Evolutionary conservation across 2,329 filamentous ascomycete genomes (phyloP).

Genomic region (Lachnellula suecica): DNA sequence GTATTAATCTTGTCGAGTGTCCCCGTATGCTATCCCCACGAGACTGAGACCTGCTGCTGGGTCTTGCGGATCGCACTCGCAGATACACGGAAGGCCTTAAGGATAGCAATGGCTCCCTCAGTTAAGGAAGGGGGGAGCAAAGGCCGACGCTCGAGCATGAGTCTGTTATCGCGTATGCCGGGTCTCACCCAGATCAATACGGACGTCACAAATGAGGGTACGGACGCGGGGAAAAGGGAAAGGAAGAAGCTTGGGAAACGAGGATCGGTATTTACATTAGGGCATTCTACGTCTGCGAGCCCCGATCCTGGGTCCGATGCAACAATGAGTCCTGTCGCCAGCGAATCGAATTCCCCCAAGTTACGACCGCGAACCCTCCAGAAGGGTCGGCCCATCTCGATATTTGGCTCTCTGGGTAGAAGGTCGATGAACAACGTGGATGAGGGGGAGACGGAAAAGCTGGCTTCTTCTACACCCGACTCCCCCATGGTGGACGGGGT

Average conservation of each 20-base stretch:
- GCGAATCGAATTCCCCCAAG: conserved; percentile 24
- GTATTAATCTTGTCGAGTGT: neutral
- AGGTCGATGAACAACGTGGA: conserved; percentile 29
- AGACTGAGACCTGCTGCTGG: conserved; percentile 5
- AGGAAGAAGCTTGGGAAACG: conserved; percentile 30
- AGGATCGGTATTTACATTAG: conserved; percentile 28
- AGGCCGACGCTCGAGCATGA: conserved; percentile 30
- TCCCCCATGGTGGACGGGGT: conserved; percentile 22
- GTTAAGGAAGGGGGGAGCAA: conserved; percentile 17
- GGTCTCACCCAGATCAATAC: conserved; percentile 29
- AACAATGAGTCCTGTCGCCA: conserved; percentile 21
- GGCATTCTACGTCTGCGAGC: conserved; percentile 18
- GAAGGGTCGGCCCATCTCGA: conserved; percentile 31
- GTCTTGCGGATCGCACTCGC: conserved; percentile 6
- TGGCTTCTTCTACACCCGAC: conserved; percentile 22
- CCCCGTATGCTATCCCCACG: neutral
- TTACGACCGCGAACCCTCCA: conserved; percentile 28
- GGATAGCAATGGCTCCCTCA: conserved; percentile 26
- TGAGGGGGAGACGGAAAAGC: conserved; percentile 24
- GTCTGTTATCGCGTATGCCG: conserved; percentile 26
- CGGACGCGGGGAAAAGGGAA: conserved; percentile 22
- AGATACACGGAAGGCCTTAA: conserved; percentile 10
- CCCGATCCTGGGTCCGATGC: conserved; percentile 20
- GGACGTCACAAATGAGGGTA: conserved; percentile 14
- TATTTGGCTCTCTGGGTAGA: conserved; percentile 34